Evolutionary conservation across 768 basidiomycete species (phyloP), one percentile per base, ranked within the genome.

Genomic region (Boletus pseudo-olivaceus): DNA sequence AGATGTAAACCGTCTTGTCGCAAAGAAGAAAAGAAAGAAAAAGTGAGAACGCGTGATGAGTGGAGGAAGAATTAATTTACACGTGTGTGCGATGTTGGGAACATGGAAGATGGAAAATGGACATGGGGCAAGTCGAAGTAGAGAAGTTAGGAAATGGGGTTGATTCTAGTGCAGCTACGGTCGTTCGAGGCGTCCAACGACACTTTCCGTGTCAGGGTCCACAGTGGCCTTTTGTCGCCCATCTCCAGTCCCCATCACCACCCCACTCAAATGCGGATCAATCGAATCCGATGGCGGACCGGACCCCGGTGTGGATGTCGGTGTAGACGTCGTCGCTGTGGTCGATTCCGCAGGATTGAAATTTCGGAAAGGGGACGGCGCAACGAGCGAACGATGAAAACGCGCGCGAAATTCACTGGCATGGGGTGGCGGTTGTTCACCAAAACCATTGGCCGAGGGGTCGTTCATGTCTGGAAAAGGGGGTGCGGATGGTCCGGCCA

Each of bases 401-500:
- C 85, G 82, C 9, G 81, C 82, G 20, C 85, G 82, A 59, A 87
- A 83, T 48, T 87, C 84, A 60, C 74, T 80, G 30, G 75, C 62
- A 17, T 72, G 57, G 5, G 72, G 62, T 7, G 64, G 65, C 11
- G 62, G 61, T 41, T 71, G 71, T n/a, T 70, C 67, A 32, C 57
- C 56, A 12, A 70, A 70, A 17, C 57, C 65, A 38, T 60, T 61
- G 1, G 57, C 41, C 17, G 66, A 52, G 10, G 73, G 68, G 51
- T 75, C 72, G 53, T 58, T 62, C 60, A 73, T 60, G 17, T 64
- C 68, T 5, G 70, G 56, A 54, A 76, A 75, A 19, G 69, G 61
- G 6, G 65, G 23, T 15, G 42, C 58, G 14, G 70, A 64, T 30
- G 68, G 65, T 11, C 66, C 71, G 7, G 67, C 34, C 30, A 66